Evolutionary conservation across 139 green algal genomes (phyloP), one percentile per base, ranked within the genome.

Genomic region (Coccomyxa sp.): DNA sequence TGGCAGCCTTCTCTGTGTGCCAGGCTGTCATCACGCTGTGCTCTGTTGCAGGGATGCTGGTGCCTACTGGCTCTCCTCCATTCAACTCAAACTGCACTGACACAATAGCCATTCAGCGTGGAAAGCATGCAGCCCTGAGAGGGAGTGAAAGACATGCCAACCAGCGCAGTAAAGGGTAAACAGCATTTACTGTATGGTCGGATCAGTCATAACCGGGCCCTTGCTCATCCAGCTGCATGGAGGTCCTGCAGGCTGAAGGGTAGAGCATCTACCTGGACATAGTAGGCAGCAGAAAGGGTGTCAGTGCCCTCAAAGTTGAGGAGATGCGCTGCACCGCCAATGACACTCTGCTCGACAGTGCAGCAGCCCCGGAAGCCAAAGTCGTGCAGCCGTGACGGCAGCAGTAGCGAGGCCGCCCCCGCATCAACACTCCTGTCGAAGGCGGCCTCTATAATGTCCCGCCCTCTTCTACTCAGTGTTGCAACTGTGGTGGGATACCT

Each of bases 21-120:
- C 94, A 98, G 9, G 91, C 81, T 27, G 91, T 98, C 94, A 98
- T 98, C 14, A 98, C 94, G 35, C 81, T 91, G 88, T 97, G 94
- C 86, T 98, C 94, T 10, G 92, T 97, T 16, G 94, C 93, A 12
- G 93, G 93, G 36, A 98, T 95, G 86, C 84, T 92, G 34, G 78
- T 78, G 0, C 72, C 92, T 55, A 98, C 91, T 0, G 94, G 92
- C 41, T 84, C 78, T 8, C 94, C 94, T 8, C 82, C 84, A 71
- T 98, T 98, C 27, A 98, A 85, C 50, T 89, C 80, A 83, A 97
- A 97, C 87, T 96, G 90, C 77, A 74, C 18, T 34, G 18, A 34
- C 70, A 75, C 2, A 27, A n/a, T n/a, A n/a, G n/a, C n/a, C n/a
- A 55, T 50, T 38, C 73, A 69, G 73, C 22, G 39, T 33, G 18